Evolutionary conservation across 805 yeast genomes (phyloP), one percentile per base, ranked within the genome.

Genomic region (Wickerhamiella azyma): DNA sequence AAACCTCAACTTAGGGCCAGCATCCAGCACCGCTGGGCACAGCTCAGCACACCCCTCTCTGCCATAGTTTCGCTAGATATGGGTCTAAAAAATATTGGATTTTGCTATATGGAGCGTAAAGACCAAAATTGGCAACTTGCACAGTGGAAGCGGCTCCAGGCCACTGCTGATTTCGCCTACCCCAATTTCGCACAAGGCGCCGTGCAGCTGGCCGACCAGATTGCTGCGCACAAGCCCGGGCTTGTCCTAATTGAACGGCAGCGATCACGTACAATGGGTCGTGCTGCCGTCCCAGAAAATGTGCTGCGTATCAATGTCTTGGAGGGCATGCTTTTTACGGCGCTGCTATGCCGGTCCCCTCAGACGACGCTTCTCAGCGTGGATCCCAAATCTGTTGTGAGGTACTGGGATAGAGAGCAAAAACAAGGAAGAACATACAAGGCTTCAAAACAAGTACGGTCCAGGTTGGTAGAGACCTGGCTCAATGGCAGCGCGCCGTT

Each of bases 201-300:
- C 2, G 19, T 53, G 5, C 40, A 46, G 2, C 46, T 61, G 29
- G 46, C 52, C 21, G 24, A 43, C 9, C 16, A 32, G 32, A 33
- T 53, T 2, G 9, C 40, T 8, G 26, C n/a, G 28, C 21, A 21
- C 1, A 26, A 49, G 0, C 71, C 76, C 0, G 70, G 70, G 48
- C 55, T 68, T 2, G 65, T 74, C 2, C 53, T 77, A 9, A 60
- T 78, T 2, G 85, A 79, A 53, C 55, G 76, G 47, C 85, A 79
- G 56, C 54, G 84, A 35, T 64, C 71, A 36, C 64, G 83, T 42
- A 66, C 75, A 0, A 60, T 60, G 51, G 72, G 79, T 0, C 62
- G 71, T 1, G 62, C 65, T 9, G 59, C 57, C 14, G 69, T 78
- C 1, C 61, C 74, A 5, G 79, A 76, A 46, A 67, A 70, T 46